Conservation (phyloP, 164 flowering plant genomes). For the Kalanchoe fedtschenkoi region DNA sequence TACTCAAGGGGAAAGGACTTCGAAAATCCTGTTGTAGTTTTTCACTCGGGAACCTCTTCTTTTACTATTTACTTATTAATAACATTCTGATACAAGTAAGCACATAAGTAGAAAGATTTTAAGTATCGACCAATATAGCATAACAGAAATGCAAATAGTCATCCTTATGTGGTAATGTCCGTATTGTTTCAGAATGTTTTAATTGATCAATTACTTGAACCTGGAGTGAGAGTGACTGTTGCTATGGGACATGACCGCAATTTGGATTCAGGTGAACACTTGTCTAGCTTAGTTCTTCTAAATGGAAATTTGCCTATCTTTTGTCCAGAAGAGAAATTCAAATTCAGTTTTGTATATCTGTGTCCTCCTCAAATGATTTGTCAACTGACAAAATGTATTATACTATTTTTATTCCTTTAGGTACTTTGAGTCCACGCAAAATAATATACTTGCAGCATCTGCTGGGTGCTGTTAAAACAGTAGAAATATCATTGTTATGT, state of each 20-base stretch:
- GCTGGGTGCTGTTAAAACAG: not conserved
- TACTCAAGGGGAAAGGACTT: not conserved
- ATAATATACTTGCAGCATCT: not conserved
- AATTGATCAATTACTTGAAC: slow-evolving; percentile 60
- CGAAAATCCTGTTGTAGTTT: not conserved
- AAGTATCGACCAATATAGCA: not conserved
- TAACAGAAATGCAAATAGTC: not conserved
- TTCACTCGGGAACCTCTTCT: not conserved
- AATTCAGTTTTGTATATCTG: not conserved
- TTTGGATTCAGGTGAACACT: slow-evolving; percentile 45
- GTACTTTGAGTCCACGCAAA: not conserved
- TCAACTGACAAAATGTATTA: not conserved
- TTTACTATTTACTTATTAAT: no score
- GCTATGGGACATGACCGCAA: slow-evolving; percentile 77
- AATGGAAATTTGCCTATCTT: not conserved
- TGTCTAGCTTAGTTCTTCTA: not conserved
- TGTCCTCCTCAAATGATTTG: not conserved
- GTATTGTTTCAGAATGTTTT: slow-evolving; percentile 55
- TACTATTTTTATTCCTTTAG: not conserved
- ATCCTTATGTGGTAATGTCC: not conserved
- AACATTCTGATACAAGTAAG: no score
- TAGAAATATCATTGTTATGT: not conserved
- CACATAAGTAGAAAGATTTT: not conserved
- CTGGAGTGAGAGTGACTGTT: slow-evolving; percentile 76
- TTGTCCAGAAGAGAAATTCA: not conserved